Percentiles rank a stretch among this genome's conserved stretches.
phyloP scores from a whole-genome alignment of 371 early-diverging fungal genomes.

The Mucor plumbeus region DNA sequence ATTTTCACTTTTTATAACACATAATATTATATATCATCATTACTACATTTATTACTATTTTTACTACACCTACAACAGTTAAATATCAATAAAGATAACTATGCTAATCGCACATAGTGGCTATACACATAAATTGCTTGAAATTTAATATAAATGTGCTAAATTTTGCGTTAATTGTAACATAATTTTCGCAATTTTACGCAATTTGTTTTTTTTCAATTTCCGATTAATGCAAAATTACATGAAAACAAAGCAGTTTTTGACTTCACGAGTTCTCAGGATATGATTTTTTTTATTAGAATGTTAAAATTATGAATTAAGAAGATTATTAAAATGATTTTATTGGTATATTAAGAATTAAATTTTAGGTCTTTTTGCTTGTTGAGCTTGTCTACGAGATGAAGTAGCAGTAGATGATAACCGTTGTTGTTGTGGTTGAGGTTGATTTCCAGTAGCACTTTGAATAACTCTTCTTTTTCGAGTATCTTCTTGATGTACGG shows the following conservation, averaged over 20 bases:
- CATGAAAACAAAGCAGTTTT: no score
- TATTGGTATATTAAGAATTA: not conserved
- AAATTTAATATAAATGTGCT: no score
- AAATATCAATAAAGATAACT: no score
- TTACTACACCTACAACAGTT: no score
- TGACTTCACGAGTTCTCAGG: no score
- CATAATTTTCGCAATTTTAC: no score
- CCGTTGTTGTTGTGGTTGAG: not conserved
- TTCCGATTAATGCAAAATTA: no score
- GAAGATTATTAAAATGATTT: not conserved
- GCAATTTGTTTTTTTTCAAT: no score
- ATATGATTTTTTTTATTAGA: not conserved
- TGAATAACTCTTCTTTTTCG: not conserved
- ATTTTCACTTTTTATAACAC: not conserved
- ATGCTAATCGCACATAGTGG: no score
- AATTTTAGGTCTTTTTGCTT: not conserved
- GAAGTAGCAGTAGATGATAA: not conserved
- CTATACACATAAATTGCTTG: no score
- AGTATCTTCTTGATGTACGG: not conserved
- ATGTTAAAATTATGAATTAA: not conserved
- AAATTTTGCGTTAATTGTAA: no score
- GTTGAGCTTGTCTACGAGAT: not conserved
- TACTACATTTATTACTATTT: no score
- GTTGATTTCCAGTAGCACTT: not conserved
- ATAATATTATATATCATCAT: not conserved